Evolutionary conservation across 768 basidiomycete species (phyloP), one percentile per base, ranked within the genome.

Genomic region (Mycena metata): DNA sequence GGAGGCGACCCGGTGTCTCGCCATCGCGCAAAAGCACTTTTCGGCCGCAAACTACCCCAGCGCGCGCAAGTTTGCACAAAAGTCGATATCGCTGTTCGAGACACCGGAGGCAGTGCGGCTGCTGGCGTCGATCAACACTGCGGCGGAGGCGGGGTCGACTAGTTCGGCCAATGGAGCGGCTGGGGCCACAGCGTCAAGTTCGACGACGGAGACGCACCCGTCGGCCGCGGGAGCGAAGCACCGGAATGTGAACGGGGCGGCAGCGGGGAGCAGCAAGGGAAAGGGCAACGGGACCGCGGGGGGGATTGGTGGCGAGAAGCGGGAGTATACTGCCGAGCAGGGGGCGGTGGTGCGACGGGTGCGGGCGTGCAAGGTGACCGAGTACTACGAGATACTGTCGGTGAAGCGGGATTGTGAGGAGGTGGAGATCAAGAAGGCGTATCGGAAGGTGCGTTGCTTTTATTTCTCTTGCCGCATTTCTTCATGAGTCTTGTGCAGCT

Each of bases 311-410:
- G 87, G 86, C 17, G 87, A 90, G 79, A 94, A 95, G 82, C 85
- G 95, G 77, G 93, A 94, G 55, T 98, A 93, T 79, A 97, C 96
- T 3, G 79, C 88, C 23, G 96, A 96, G 73, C 95, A 98, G 78
- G 78, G 84, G 19, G 86, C 88, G 5, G 87, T 96, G 49, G 97
- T 99, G 65, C 93, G 93, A 79, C 85, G 96, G 56, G 92, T 99
- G 52, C 86, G 91, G 74, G 77, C 83, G 35, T 99, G 97, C 84
- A 95, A 93, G 79, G 87, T 90, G 30, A 93, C 94, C 30, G 91
- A 93, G 75, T 99, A 97, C 78, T 99, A 99, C 78, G 95, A 95
- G 78, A 98, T 99, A 69, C 79, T 99, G 73, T 85, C 87, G 8
- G 78, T 96, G 71, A 89, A 91, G 79, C 89, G 85, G 78, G 91